These are phyloP conservation scores for Umbelopsis sp. DNA, from an alignment of 192 early-diverging fungal species.

Conservation along the genomic window DNA sequence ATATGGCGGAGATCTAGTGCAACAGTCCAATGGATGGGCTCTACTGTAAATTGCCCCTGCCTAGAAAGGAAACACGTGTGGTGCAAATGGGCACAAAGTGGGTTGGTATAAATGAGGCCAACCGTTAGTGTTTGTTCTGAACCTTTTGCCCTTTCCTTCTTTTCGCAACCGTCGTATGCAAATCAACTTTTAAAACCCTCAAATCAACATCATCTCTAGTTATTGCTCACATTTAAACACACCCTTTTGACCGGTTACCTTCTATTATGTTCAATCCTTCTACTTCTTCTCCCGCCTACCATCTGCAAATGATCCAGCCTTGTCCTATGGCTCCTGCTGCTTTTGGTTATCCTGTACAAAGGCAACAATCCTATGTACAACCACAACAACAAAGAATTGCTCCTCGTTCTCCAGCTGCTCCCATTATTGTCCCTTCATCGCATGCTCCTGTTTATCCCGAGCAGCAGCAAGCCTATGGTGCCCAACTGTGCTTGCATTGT, in stretches of 20 bases:
- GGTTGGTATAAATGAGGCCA: constrained; percentile 16
- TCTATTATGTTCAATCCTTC: constrained; percentile 14
- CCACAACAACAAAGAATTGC: constrained; percentile 13
- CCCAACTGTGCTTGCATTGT: constrained; percentile 2
- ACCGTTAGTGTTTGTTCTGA: not conserved
- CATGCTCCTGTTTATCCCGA: constrained; percentile 12
- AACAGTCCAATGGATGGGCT: constrained; percentile 10
- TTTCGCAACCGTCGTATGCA: constrained; percentile 8
- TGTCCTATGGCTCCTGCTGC: not conserved
- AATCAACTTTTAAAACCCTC: not conserved
- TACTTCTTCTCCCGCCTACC: not conserved
- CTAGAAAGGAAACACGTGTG: constrained; percentile 22
- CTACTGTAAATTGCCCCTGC: constrained; percentile 17
- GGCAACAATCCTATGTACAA: not conserved
- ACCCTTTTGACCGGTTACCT: not conserved
- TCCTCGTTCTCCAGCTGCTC: constrained; percentile 15
- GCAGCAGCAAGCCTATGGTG: constrained; percentile 5
- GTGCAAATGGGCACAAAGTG: not conserved
- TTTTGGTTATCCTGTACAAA: constrained; percentile 13
- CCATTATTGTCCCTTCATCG: constrained; percentile 15
- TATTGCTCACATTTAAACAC: not conserved
- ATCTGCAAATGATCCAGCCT: constrained; percentile 20
- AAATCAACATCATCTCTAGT: not conserved
- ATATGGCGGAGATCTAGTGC: constrained; percentile 14
- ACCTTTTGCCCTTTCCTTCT: constrained; percentile 8